A percentile compares a stretch with the other conserved stretches of the same genome.
These are phyloP conservation scores for Pichia sorboxylosa DNA, from an alignment of 1,139 yeast species.

Conservation along the genomic window DNA sequence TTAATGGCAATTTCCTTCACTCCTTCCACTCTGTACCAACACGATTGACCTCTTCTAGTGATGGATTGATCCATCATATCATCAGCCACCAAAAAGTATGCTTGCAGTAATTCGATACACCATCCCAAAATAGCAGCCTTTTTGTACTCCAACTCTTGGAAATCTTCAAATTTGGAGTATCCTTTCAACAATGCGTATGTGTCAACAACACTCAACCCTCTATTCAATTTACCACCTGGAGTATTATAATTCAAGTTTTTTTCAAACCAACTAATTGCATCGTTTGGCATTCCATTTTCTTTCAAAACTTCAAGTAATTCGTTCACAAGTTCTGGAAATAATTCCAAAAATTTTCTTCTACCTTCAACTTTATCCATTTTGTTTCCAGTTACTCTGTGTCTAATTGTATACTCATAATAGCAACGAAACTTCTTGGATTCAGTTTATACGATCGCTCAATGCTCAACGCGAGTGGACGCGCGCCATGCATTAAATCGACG, in stretches of 20 bases:
- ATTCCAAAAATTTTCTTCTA: conserved; percentile 55
- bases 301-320: conserved; percentile 58
- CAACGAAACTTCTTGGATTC: too few species aligned
- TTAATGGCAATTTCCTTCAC: conserved; percentile 93
- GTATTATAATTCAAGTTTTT: conserved; percentile 72
- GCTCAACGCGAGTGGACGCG: too few species aligned
- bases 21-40: conserved; percentile 81
- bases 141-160: conserved; percentile 56
- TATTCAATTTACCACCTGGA: conserved; percentile 92
- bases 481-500: too few species aligned
- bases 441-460: too few species aligned
- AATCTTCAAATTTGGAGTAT: conserved; percentile 45
- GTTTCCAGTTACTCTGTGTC: too few species aligned
- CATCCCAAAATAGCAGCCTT: conserved; percentile 88
- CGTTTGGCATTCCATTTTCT: conserved; percentile 71
- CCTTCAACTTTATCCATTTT: conserved; percentile 29
- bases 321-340: conserved; percentile 67
- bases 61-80: conserved; percentile 97
- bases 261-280: conserved; percentile 81
- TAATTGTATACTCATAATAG: too few species aligned
- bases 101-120: conserved; percentile 92
- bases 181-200: conserved; percentile 74
- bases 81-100: conserved; percentile 93
- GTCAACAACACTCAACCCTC: conserved; percentile 93
- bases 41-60: conserved; percentile 97